Evolutionary conservation across 768 basidiomycete species (phyloP).

Genomic region (Heimioporus sp.): DNA sequence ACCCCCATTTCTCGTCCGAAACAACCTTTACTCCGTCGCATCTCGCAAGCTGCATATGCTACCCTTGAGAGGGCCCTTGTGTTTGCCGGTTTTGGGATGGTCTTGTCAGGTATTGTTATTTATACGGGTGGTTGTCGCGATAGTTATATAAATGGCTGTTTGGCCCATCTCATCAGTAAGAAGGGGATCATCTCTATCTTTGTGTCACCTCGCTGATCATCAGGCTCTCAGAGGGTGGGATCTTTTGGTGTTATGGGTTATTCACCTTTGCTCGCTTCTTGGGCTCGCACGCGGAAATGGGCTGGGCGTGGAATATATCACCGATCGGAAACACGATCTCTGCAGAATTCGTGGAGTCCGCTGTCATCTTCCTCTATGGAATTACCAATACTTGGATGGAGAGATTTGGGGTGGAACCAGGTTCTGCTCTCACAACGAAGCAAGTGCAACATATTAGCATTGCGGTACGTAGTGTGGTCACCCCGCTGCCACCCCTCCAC

Average conservation of each 20-base stretch:
- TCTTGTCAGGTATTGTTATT: constrained; percentile 68
- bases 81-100: constrained; percentile 64
- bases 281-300: constrained; percentile 79
- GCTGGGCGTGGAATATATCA: constrained; percentile 94
- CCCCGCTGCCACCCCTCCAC: background rate
- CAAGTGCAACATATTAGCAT: constrained; percentile 94
- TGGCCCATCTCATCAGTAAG: constrained; percentile 91
- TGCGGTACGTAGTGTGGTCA: constrained; percentile 51
- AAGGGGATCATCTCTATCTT: background rate
- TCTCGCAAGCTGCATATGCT: constrained; percentile 50
- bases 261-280: constrained; percentile 92
- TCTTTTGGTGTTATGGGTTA: constrained; percentile 92
- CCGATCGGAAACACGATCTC: constrained; percentile 50
- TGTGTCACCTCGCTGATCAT: background rate
- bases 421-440: constrained; percentile 86
- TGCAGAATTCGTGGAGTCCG: constrained; percentile 77
- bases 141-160: constrained; percentile 74
- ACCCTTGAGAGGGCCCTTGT: constrained; percentile 64
- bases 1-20: constrained; percentile 8
- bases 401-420: constrained; percentile 78
- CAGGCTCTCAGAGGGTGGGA: constrained; percentile 65
- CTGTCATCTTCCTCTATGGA: constrained; percentile 86
- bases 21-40: constrained; percentile 33
- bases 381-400: constrained; percentile 97
- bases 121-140: constrained; percentile 88